Evolutionary conservation across 2,329 filamentous ascomycete genomes (phyloP).

Genomic region (Fusarium nanum): DNA sequence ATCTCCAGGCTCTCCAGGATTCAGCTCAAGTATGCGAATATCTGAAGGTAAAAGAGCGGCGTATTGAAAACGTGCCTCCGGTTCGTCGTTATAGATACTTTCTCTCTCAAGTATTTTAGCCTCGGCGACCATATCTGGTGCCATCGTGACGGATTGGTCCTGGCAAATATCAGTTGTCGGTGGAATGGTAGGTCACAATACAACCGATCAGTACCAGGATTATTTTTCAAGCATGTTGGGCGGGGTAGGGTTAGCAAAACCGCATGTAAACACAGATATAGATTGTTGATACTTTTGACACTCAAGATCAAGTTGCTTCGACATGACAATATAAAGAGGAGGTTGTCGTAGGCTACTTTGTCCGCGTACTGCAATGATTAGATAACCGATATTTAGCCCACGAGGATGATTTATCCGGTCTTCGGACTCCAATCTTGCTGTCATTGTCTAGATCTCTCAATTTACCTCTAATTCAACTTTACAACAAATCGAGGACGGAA

Average conservation of each 20-base stretch:
- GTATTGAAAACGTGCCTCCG: not conserved
- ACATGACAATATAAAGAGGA: no score
- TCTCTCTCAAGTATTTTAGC: fast-evolving
- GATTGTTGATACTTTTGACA: no score
- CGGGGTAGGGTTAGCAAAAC: no score
- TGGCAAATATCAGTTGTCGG: not conserved
- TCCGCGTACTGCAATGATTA: not conserved
- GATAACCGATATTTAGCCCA: slow-evolving; percentile 43
- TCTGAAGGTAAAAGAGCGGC: not conserved
- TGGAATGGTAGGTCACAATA: no score
- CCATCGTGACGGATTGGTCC: not conserved
- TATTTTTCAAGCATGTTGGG: no score
- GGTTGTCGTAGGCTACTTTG: not conserved
- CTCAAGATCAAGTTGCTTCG: no score
- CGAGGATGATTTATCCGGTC: not conserved
- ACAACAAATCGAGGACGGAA: not conserved
- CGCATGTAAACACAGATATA: no score
- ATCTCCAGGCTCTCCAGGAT: not conserved
- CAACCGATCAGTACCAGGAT: no score
- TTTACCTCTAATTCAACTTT: not conserved
- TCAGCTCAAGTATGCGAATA: not conserved
- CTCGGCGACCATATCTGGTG: not conserved
- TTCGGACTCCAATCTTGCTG: not conserved
- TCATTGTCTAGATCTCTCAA: not conserved
- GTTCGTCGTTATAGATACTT: fast-evolving